A percentile compares a stretch with the other conserved stretches of the same genome.
Conservation (phyloP, 495 filamentous ascomycete genomes). For the Podospora appendiculata region DNA sequence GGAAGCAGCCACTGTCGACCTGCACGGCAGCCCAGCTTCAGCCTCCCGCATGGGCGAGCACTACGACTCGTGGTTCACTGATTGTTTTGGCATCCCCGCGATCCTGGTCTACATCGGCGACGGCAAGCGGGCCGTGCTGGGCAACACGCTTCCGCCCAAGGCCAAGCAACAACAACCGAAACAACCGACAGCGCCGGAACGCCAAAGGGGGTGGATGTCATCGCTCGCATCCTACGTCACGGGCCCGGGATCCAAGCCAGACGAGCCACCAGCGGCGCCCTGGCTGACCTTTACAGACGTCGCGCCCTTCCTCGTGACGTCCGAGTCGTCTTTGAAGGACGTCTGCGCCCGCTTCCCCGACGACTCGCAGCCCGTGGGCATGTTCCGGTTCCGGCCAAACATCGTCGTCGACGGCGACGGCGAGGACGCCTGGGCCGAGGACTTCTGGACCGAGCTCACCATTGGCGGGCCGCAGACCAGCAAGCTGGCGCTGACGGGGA, state of each 20-base stretch:
- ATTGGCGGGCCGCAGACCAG: conserved; percentile 19
- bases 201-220: conserved; percentile 35
- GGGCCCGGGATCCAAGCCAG: neutral
- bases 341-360: conserved; percentile 53
- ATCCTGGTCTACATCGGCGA: conserved; percentile 63
- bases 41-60: conserved; percentile 59
- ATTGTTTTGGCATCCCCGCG: conserved; percentile 58
- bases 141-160: conserved; percentile 38
- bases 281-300: conserved; percentile 71
- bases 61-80: conserved; percentile 69
- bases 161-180: conserved; percentile 5
- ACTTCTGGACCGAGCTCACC: conserved; percentile 69
- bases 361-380: conserved; percentile 49
- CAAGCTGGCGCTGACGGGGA: conserved; percentile 57
- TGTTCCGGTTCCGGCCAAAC: conserved; percentile 81
- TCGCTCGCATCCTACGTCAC: conserved; percentile 24
- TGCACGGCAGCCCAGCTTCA: conserved; percentile 56
- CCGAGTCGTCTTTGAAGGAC: conserved; percentile 58
- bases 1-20: conserved; percentile 43
- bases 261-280: conserved; percentile 7
- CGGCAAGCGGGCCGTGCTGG: conserved; percentile 56
- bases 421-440: conserved; percentile 64
- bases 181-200: neutral
- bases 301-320: conserved; percentile 68
- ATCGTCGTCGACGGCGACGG: conserved; percentile 60